A percentile compares a stretch with the other conserved stretches of the same genome.
Conservation (phyloP, 768 basidiomycete species). For the Phylloporus arenicola region DNA sequence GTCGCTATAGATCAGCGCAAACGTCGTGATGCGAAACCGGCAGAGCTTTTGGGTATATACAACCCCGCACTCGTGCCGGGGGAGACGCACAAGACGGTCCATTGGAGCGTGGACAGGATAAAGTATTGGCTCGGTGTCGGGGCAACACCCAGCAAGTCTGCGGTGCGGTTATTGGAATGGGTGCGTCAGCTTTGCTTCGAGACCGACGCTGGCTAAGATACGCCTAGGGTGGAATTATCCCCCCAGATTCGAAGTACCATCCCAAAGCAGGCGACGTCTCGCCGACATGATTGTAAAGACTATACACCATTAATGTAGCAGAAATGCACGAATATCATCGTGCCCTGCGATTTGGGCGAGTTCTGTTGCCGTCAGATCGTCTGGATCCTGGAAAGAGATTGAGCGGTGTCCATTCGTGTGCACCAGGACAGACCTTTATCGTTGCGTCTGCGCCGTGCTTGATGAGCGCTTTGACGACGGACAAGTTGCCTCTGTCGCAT, state of each 20-base stretch:
- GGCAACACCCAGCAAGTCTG: constrained; percentile 75
- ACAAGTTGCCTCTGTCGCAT: constrained; percentile 68
- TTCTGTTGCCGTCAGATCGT: constrained; percentile 55
- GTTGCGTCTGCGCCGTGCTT: constrained; percentile 56
- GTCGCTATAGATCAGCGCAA: constrained; percentile 74
- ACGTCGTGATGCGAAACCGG: constrained; percentile 77
- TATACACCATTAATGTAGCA: constrained; percentile 17
- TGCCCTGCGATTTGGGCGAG: constrained; percentile 57
- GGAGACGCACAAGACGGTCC: constrained; percentile 61
- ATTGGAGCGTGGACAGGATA: constrained; percentile 90
- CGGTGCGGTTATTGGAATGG: constrained; percentile 70
- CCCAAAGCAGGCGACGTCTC: constrained; percentile 24
- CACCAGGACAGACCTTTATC: constrained; percentile 48
- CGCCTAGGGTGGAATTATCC: constrained; percentile 56
- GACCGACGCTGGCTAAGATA: constrained; percentile 3
- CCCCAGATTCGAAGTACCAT: constrained; percentile 52
- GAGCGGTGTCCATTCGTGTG: background rate
- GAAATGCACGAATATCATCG: constrained; percentile 42
- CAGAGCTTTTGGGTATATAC: constrained; percentile 83
- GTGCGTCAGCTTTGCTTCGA: constrained; percentile 35
- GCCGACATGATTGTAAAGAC: too few relatives aligned
- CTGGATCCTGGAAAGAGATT: constrained; percentile 50
- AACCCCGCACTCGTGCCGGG: constrained; percentile 57
- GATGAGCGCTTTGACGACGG: constrained; percentile 54
- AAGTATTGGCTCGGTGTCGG: constrained; percentile 85